Base-by-base conservation (phyloP, 257 asterid species). In the Solanum habrochaites region DNA sequence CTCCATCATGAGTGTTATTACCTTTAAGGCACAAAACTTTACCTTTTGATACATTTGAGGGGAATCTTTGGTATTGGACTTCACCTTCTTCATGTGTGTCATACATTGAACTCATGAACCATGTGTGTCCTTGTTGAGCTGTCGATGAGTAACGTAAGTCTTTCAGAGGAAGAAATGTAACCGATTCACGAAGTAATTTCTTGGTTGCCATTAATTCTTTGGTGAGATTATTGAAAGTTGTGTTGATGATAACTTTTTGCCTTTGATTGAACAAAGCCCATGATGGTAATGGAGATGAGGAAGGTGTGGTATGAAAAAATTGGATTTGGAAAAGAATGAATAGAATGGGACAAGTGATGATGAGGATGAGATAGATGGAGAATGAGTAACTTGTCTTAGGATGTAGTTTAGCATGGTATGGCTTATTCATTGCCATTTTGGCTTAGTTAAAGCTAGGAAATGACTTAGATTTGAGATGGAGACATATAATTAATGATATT, bases 91-190 rank as follows among this genome's bases (percentile, higher is more conserved):
- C 95, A 3, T 91, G 92, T 37, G 88, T 88, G 83, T 92, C 97
- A 8, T 90, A 77, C 83, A 91, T 23, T 72, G 97, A 93, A 87
- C 98, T 95, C 98, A 95, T 95, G 95, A 95, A 95, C 98, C 98
- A 94, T 0, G 98, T 95, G 93, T 95, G 95, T 14, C 96, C 98
- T 78, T 88, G 84, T 86, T 87, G 92, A 71, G 98, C 89, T 4
- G 85, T 52, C 13, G 56, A n/a, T 9, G 96, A 58, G 72, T 88
- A 95, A 6, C 96, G 92, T 18, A 92, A 73, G 89, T 95, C 98
- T 85, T 95, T 95, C 29, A 94, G 85, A 2, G 98, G 98, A 47
- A 95, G 96, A 75, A 95, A 95, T 11, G 95, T 92, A 78, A 95
- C 92, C 0, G 95, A 18, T 3, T 88, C 91, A 2, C 91, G 73